A percentile compares a stretch with the other conserved stretches of the same genome.
These are phyloP conservation scores for Pontederia paniculata DNA, from an alignment of 176 grass and related monocot species.

Conservation along the genomic window DNA sequence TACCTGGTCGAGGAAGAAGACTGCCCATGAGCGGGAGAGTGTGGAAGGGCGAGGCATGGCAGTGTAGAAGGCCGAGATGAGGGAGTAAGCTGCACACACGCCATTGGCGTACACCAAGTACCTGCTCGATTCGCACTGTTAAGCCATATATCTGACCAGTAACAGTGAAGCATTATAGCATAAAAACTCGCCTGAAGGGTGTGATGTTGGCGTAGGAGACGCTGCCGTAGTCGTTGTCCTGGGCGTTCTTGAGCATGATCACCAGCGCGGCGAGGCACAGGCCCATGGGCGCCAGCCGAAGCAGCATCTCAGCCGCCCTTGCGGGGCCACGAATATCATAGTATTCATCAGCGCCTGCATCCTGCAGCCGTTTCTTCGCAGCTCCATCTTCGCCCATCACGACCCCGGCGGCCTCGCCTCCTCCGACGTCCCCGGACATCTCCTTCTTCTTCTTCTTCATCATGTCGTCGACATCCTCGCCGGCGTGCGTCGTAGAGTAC, in stretches of 20 bases:
- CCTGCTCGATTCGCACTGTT: constrained; percentile 11
- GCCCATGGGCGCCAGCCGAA: constrained; percentile 54
- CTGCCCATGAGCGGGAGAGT: constrained; percentile 43
- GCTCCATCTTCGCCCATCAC: not conserved
- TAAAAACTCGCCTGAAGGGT: constrained; percentile 39
- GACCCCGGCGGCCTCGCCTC: not conserved
- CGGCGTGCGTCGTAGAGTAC: too few relatives aligned
- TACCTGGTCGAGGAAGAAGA: constrained; percentile 94
- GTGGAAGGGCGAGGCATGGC: constrained; percentile 41
- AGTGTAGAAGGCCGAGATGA: constrained; percentile 53
- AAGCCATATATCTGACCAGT: not conserved
- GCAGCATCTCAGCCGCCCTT: constrained; percentile 53
- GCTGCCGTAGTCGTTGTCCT: constrained; percentile 60
- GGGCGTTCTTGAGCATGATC: constrained; percentile 63
- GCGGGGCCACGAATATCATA: not conserved
- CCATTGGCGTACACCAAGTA: constrained; percentile 79
- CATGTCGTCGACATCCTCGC: too few relatives aligned
- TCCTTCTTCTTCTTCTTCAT: not conserved
- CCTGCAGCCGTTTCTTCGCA: too few relatives aligned
- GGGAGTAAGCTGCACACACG: constrained; percentile 64
- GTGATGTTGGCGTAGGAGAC: constrained; percentile 76
- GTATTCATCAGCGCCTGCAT: too few relatives aligned
- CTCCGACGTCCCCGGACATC: constrained; percentile 2
- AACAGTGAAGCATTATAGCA: not conserved
- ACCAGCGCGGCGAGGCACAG: constrained; percentile 77